Evolutionary conservation across 192 early-diverging fungal genomes (phyloP), one percentile per base, ranked within the genome.

Genomic region (Backusella parvicylindrica): DNA sequence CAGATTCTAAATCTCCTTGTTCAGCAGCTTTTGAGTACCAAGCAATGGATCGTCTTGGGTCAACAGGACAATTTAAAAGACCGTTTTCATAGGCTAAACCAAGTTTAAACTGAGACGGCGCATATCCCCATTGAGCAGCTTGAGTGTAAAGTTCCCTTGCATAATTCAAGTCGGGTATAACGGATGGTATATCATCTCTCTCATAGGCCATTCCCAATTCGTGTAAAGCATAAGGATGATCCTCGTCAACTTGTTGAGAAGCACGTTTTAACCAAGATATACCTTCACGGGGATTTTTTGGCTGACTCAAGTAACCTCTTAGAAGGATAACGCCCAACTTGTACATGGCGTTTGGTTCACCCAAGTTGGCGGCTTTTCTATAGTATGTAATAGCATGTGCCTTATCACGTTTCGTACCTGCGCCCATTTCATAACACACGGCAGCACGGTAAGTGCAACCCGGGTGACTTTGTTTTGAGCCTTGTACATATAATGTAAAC

Each of bases 11-110:
- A 75, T 99, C 91, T 13, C 93, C 91, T 81, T 96, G 93, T 76
- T 98, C 94, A 7, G 97, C 98, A 2, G 97, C 97, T 6, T 88
- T 86, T 33, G 94, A 94, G 88, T 99, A 99, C 95, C 97, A 99
- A 1, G 91, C 92, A 78, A 99, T 98, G 30, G 95, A 97, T 65
- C 92, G 84, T 26, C 93, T 85, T 6, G 98, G 89, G 73, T 99
- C 95, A 3, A 96, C 83, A 1, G 94, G 92, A 71, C 95, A 92
- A 28, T 85, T 88, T 53, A 99, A 87, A 9, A 89, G 88, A 26
- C 97, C 97, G 80, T 97, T 96, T 85, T 99, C 97, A 85, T 96
- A 97, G 68, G 91, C 93, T 72, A 93, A 86, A 13, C 98, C 98
- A 32, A 99, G 89, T 64, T 94, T 93, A 80, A 94, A 94, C 80